phyloP scores from a whole-genome alignment of 768 basidiomycete species.

The Mycena haematopus region DNA sequence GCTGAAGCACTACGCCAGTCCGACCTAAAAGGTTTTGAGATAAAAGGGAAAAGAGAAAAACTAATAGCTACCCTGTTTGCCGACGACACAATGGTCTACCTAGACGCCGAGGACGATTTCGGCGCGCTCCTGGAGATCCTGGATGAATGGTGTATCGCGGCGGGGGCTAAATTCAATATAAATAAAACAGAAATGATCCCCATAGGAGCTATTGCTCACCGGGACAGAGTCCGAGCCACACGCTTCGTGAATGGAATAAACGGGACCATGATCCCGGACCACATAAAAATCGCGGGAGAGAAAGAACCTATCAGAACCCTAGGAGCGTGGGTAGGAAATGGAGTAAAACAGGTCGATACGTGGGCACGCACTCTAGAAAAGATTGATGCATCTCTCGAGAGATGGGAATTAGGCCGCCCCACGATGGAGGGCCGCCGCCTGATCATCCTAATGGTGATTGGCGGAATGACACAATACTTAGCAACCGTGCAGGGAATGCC shows the following conservation, averaged over 20 bases:
- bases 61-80: not conserved
- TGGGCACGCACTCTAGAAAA: slow-evolving; percentile 18
- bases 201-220: too few relatives aligned
- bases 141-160: not conserved
- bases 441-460: slow-evolving; percentile 23
- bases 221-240: too few relatives aligned
- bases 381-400: slow-evolving; percentile 5
- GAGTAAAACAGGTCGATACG: slow-evolving; percentile 2
- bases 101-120: not conserved
- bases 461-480: slow-evolving; percentile 30
- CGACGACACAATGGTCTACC: slow-evolving; percentile 16
- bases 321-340: slow-evolving; percentile 12
- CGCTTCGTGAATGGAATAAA: too few relatives aligned
- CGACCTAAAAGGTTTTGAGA: not conserved
- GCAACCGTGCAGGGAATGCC: slow-evolving; percentile 35
- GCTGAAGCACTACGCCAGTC: not conserved
- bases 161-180: too few relatives aligned
- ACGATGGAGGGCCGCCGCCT: slow-evolving; percentile 20
- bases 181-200: too few relatives aligned
- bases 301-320: slow-evolving; percentile 5
- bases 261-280: too few relatives aligned
- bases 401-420: slow-evolving; percentile 22
- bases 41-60: not conserved
- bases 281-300: slow-evolving; percentile 3
- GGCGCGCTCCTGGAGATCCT: too few relatives aligned